These are phyloP conservation scores for Globisporangium irregulare DNA, from an alignment of 352 stramenopile genomes.

Conservation along the genomic window DNA sequence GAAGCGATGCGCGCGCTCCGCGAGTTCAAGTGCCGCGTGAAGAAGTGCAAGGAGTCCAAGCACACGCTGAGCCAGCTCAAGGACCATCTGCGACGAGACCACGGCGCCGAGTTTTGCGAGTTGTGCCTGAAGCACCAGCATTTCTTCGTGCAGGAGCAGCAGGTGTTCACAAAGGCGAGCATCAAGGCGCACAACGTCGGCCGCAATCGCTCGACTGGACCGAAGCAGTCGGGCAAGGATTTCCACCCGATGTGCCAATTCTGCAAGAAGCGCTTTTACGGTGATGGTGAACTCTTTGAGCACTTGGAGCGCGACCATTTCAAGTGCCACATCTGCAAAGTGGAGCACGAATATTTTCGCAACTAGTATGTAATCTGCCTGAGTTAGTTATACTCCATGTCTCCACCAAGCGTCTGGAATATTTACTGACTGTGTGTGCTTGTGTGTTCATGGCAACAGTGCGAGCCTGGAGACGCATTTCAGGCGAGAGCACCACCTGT, in stretches of 20 bases:
- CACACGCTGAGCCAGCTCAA: conserved; percentile 57
- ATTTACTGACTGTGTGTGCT: conserved; percentile 15
- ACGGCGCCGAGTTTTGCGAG: conserved; percentile 75
- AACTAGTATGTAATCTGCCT: conserved; percentile 71
- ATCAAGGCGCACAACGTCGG: conserved; percentile 69
- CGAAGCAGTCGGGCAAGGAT: conserved; percentile 62
- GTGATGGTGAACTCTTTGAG: conserved; percentile 80
- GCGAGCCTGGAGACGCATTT: conserved; percentile 85
- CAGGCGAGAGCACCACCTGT: conserved; percentile 76
- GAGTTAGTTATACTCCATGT: neutral
- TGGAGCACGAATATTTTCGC: conserved; percentile 86
- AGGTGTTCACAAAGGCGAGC: conserved; percentile 70
- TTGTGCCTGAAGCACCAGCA: conserved; percentile 72
- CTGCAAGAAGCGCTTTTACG: conserved; percentile 84
- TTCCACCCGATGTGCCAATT: conserved; percentile 90
- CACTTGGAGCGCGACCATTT: conserved; percentile 89
- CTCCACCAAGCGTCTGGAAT: neutral
- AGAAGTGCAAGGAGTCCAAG: conserved; percentile 57
- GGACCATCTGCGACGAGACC: conserved; percentile 62
- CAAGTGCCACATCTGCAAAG: conserved; percentile 88
- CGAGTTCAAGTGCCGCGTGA: conserved; percentile 60
- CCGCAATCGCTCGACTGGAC: conserved; percentile 32
- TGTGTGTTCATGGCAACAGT: conserved; percentile 26
- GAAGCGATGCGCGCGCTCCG: conserved; percentile 48
- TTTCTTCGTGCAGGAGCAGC: conserved; percentile 81